phyloP scores from a whole-genome alignment of 2,329 filamentous ascomycete genomes.

The Whalleya microplaca region DNA sequence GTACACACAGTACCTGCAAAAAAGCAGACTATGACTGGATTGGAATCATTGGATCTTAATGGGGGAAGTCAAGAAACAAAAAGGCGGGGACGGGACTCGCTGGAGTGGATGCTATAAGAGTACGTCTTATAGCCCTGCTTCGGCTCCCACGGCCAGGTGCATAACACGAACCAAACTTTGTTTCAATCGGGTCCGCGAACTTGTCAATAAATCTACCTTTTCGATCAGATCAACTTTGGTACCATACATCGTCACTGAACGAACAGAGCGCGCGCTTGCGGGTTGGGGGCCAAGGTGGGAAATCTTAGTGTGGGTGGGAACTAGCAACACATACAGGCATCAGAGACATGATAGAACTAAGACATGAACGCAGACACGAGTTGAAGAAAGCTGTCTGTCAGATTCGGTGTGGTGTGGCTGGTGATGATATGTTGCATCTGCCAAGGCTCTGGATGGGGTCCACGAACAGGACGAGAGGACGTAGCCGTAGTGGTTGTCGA shows the following conservation, averaged over 20 bases:
- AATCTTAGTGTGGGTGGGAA: slow-evolving; percentile 3
- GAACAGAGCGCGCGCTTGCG: slow-evolving; percentile 14
- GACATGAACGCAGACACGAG: slow-evolving; percentile 25
- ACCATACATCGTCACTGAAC: slow-evolving; percentile 12
- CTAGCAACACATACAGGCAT: slow-evolving; percentile 12
- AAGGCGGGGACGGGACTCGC: slow-evolving; percentile 18
- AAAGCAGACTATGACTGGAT: slow-evolving; percentile 23
- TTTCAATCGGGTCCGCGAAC: slow-evolving; percentile 30
- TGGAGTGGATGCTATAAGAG: slow-evolving; percentile 29
- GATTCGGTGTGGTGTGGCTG: slow-evolving; percentile 22
- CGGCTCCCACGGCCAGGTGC: slow-evolving; percentile 36
- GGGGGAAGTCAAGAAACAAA: slow-evolving; percentile 25
- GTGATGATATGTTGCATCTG: slow-evolving; percentile 26
- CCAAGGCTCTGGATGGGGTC: slow-evolving; percentile 20
- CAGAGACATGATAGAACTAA: slow-evolving; percentile 25
- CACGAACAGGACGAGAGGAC: slow-evolving; percentile 4
- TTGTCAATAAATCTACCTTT: slow-evolving; percentile 20
- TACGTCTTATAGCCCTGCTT: slow-evolving; percentile 34
- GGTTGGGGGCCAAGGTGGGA: slow-evolving; percentile 18
- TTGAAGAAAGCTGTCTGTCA: slow-evolving; percentile 26
- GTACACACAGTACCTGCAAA: slow-evolving; percentile 20
- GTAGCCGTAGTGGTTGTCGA: neutral
- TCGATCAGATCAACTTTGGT: slow-evolving; percentile 28
- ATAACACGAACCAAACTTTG: slow-evolving; percentile 36
- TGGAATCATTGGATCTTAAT: slow-evolving; percentile 20